These are phyloP conservation scores for Leishmania turanica DNA, from an alignment of 208 protist species.

Conservation along the genomic window DNA sequence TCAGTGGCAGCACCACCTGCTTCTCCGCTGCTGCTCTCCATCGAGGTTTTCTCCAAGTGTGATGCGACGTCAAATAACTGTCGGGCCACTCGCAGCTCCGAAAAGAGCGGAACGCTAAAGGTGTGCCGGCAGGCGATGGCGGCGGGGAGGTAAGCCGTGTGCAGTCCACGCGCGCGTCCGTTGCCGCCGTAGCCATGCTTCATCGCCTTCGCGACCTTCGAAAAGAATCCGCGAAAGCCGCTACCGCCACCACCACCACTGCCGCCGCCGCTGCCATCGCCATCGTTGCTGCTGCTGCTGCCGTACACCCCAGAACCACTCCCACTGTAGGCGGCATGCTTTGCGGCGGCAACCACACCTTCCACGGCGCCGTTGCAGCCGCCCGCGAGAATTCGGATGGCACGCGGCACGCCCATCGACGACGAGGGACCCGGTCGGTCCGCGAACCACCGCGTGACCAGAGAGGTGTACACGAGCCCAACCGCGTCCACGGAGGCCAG, in stretches of 20 bases:
- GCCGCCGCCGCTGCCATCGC: slow-evolving; percentile 8
- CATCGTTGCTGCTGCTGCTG: background rate
- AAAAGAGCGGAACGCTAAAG: slow-evolving; percentile 17
- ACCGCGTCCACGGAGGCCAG: slow-evolving; percentile 21
- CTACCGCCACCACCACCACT: slow-evolving; percentile 15
- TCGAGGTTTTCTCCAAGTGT: background rate
- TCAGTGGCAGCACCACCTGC: background rate
- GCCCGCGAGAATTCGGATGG: slow-evolving; percentile 22
- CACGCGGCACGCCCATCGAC: background rate
- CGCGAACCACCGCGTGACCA: slow-evolving; percentile 25
- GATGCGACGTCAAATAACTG: slow-evolving; percentile 6
- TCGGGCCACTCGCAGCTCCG: slow-evolving; percentile 2
- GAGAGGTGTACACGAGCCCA: slow-evolving; percentile 14
- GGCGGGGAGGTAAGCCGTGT: slow-evolving; percentile 29
- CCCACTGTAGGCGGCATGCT: background rate
- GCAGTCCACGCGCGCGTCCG: slow-evolving; percentile 16
- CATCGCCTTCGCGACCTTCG: slow-evolving; percentile 73
- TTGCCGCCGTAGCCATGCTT: slow-evolving; percentile 11
- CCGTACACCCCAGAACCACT: background rate
- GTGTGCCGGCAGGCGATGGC: slow-evolving; percentile 23
- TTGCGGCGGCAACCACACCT: background rate
- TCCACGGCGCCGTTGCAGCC: background rate
- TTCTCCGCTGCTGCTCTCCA: background rate
- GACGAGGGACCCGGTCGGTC: background rate
- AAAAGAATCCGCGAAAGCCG: slow-evolving; percentile 47